Conservation (phyloP, 768 basidiomycete genomes). For the Floccularia luteovirens region DNA sequence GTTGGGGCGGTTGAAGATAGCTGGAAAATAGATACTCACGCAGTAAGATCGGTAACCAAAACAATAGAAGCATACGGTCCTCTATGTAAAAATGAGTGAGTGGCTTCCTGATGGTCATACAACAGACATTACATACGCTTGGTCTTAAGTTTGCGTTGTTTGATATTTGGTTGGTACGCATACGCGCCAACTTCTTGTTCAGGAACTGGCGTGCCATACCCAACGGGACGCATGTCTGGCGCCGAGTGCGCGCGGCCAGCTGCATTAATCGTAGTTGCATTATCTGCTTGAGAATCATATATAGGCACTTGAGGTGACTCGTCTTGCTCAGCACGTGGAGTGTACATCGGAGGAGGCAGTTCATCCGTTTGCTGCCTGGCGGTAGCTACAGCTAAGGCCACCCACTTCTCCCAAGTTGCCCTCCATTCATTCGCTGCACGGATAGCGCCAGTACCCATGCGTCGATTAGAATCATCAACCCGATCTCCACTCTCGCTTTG, state of each 20-base stretch:
- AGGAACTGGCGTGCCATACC: slow-evolving; percentile 41
- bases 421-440: slow-evolving; percentile 57
- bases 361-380: slow-evolving; percentile 39
- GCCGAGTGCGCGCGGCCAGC: slow-evolving; percentile 14
- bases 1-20: not conserved
- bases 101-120: too few species aligned
- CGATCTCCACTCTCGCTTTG: slow-evolving; percentile 17
- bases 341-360: slow-evolving; percentile 67
- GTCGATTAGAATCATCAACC: slow-evolving; percentile 24
- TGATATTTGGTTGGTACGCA: slow-evolving; percentile 49
- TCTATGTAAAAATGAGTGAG: slow-evolving; percentile 43
- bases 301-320: slow-evolving; percentile 3
- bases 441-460: slow-evolving; percentile 33
- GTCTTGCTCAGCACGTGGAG: slow-evolving; percentile 41
- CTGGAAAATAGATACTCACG: slow-evolving; percentile 37
- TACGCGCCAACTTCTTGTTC: slow-evolving; percentile 66
- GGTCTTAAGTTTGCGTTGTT: slow-evolving; percentile 45
- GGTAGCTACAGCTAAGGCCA: slow-evolving; percentile 46
- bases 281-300: slow-evolving; percentile 6
- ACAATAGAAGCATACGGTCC: slow-evolving; percentile 78
- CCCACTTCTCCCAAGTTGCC: slow-evolving; percentile 72
- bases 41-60: slow-evolving; percentile 82
- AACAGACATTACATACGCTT: slow-evolving; percentile 49
- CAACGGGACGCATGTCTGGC: slow-evolving; percentile 29
- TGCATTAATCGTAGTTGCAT: slow-evolving; percentile 10